Conservation (phyloP, 352 stramenopile genomes). For the Globisporangium perplexum region DNA sequence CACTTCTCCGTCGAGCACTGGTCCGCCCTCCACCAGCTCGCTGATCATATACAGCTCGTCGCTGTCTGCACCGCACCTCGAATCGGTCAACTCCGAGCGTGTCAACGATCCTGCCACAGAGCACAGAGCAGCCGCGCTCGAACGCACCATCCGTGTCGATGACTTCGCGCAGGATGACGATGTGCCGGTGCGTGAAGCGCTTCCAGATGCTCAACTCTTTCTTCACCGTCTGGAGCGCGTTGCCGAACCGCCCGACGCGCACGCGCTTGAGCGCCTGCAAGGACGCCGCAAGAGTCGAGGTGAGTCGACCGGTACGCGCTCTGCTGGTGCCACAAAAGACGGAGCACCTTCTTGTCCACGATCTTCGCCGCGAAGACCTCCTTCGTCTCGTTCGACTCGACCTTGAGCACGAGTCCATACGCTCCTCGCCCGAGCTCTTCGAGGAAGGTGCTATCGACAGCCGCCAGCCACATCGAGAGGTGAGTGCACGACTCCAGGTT, state of each 20-base stretch:
- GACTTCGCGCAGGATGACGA: slow-evolving; percentile 93
- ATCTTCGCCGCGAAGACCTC: slow-evolving; percentile 71
- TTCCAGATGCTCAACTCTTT: slow-evolving; percentile 97
- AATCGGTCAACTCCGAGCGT: not conserved
- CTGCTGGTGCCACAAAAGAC: too few relatives aligned
- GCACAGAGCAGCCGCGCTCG: not conserved
- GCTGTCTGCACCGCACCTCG: slow-evolving; percentile 35
- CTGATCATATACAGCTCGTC: slow-evolving; percentile 83
- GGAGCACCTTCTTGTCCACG: slow-evolving; percentile 56
- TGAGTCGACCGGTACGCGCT: not conserved
- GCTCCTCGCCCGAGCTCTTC: slow-evolving; percentile 67
- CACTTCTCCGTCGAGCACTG: slow-evolving; percentile 62
- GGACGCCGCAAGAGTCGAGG: not conserved
- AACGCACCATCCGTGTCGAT: slow-evolving; percentile 88
- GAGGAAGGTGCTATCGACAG: slow-evolving; percentile 44
- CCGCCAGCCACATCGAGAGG: not conserved
- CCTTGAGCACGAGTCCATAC: slow-evolving; percentile 70
- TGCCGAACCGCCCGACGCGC: slow-evolving; percentile 62
- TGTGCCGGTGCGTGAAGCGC: slow-evolving; percentile 93
- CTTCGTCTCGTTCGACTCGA: slow-evolving; percentile 59
- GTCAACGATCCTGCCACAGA: not conserved
- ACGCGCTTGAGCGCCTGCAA: slow-evolving; percentile 47
- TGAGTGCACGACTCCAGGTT: not conserved
- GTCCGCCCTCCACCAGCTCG: slow-evolving; percentile 66
- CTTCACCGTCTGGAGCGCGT: slow-evolving; percentile 78